Conservation (phyloP, 768 basidiomycete genomes). For the Trametes punicea region DNA sequence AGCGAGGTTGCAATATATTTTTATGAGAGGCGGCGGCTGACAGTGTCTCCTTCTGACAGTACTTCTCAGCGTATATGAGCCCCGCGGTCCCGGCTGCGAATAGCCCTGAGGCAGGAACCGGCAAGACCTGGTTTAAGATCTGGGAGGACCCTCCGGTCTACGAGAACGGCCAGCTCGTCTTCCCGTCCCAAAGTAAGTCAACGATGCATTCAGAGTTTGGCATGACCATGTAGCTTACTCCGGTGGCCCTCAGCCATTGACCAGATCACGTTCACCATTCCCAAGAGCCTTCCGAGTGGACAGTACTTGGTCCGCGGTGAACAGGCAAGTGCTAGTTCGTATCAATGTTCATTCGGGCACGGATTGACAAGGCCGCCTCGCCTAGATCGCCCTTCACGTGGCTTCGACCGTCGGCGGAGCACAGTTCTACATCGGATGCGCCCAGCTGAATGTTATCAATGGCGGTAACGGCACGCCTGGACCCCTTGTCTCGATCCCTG, state of each 20-base stretch:
- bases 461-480: conserved; percentile 32
- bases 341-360: background rate
- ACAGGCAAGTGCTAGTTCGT: conserved; percentile 19
- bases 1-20: background rate
- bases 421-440: conserved; percentile 34
- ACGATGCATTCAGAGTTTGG: background rate
- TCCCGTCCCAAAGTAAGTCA: conserved; percentile 26
- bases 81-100: conserved; percentile 27
- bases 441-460: conserved; percentile 32
- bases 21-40: background rate
- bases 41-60: conserved; percentile 7
- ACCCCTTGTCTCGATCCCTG: conserved; percentile 33
- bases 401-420: conserved; percentile 27
- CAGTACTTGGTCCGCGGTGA: conserved; percentile 34
- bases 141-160: conserved; percentile 34
- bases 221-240: background rate
- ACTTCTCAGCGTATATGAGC: conserved; percentile 33
- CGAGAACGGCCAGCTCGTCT: conserved; percentile 26
- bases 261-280: conserved; percentile 32
- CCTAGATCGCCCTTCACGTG: conserved; percentile 27
- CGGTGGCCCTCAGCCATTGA: conserved; percentile 11
- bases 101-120: conserved; percentile 37
- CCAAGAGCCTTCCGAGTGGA: conserved; percentile 30
- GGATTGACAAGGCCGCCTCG: background rate
- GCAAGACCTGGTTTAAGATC: conserved; percentile 45